Conservation (phyloP, 352 stramenopile genomes). For the Pythium volutum region DNA sequence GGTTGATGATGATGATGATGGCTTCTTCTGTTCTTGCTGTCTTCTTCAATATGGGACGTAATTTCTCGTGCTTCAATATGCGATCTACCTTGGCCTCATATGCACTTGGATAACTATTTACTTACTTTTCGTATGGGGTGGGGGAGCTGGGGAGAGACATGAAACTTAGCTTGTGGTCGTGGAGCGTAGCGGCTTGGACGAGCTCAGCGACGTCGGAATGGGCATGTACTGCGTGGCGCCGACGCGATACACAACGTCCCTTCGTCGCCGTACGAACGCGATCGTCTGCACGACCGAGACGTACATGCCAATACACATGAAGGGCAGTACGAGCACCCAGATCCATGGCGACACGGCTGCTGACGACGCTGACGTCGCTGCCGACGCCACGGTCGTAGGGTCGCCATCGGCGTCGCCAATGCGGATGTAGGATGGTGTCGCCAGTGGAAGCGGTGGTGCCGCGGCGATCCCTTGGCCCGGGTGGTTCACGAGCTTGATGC, state of each 20-base stretch:
- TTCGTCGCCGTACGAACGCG: slow-evolving; percentile 48
- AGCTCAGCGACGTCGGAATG: slow-evolving; percentile 32
- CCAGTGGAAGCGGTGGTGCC: not conserved
- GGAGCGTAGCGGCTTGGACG: slow-evolving; percentile 3
- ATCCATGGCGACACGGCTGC: slow-evolving; percentile 32
- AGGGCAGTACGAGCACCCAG: slow-evolving; percentile 57
- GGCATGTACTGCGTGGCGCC: slow-evolving; percentile 69
- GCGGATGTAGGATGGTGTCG: slow-evolving; percentile 10
- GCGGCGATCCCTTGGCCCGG: slow-evolving; percentile 1
- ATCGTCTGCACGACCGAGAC: slow-evolving; percentile 37
- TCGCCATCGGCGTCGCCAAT: slow-evolving; percentile 23
- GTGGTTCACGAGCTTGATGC: slow-evolving; percentile 27
- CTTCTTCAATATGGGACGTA: not conserved
- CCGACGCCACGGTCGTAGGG: not conserved
- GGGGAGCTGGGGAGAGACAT: not conserved
- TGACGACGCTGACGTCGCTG: slow-evolving; percentile 8
- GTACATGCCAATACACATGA: slow-evolving; percentile 62
- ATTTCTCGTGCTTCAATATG: too few relatives aligned
- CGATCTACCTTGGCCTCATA: not conserved
- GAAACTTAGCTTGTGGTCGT: not conserved
- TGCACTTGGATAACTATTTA: not conserved
- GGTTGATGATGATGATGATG: not conserved
- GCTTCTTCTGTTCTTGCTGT: not conserved
- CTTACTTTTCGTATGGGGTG: not conserved
- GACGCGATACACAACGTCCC: slow-evolving; percentile 56